Conservation (phyloP, 768 basidiomycete genomes). For the Trametes villosa region DNA sequence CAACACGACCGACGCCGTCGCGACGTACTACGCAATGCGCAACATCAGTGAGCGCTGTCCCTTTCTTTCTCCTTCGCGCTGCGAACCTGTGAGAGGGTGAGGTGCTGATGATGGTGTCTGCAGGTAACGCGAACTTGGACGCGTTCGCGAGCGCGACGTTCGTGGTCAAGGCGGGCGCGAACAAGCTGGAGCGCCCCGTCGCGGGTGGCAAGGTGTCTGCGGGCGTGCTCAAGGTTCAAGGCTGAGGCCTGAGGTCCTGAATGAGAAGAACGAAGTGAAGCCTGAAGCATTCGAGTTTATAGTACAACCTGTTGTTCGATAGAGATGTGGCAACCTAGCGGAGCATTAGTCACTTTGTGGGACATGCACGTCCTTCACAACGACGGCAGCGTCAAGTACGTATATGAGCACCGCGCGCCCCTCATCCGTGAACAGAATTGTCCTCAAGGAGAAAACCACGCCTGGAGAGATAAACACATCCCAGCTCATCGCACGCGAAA, state of each 20-base stretch:
- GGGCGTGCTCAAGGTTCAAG: slow-evolving; percentile 44
- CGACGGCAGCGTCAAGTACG: too few species aligned
- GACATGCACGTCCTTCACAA: too few species aligned
- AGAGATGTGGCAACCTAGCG: too few species aligned
- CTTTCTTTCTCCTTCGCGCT: neutral
- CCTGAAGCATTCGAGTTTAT: too few species aligned
- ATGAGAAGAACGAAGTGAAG: neutral
- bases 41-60: slow-evolving; percentile 43
- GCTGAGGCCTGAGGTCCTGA: neutral
- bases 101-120: neutral
- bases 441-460: too few species aligned
- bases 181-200: slow-evolving; percentile 53
- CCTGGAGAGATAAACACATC: too few species aligned
- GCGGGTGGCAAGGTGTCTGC: slow-evolving; percentile 50
- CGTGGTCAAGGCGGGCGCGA: slow-evolving; percentile 46
- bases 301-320: too few species aligned
- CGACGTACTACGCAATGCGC: slow-evolving; percentile 60
- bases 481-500: too few species aligned
- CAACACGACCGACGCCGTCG: slow-evolving; percentile 47
- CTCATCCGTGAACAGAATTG: too few species aligned
- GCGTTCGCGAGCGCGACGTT: slow-evolving; percentile 50
- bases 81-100: neutral
- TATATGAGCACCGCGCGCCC: too few species aligned
- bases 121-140: slow-evolving; percentile 48
- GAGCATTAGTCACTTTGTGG: too few species aligned